A percentile compares a stretch with the other conserved stretches of the same genome.
Conservation (phyloP, 768 basidiomycete species). For the Russula compacta region DNA sequence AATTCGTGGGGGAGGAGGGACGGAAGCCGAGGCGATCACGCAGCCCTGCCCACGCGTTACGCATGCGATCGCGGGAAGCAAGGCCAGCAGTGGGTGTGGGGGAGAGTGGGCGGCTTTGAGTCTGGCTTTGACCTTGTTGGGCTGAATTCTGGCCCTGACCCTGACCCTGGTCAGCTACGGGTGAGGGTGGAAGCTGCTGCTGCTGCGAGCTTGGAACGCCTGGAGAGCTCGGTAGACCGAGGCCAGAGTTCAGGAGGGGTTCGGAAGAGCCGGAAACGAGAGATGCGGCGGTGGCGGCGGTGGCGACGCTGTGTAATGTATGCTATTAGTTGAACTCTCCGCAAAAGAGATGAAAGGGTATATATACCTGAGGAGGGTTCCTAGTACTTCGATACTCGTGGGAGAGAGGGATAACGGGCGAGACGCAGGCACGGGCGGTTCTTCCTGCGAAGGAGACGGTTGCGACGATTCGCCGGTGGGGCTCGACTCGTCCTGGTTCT, state of each 20-base stretch:
- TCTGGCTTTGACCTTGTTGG: background rate
- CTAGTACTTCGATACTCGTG: conserved; percentile 73
- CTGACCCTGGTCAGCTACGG: background rate
- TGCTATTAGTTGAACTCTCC: too few relatives aligned
- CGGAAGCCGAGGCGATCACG: conserved; percentile 55
- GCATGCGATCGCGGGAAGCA: conserved; percentile 35
- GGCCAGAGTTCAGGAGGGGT: conserved; percentile 50
- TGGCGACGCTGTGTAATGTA: conserved; percentile 52
- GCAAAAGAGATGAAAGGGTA: background rate
- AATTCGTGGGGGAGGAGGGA: background rate
- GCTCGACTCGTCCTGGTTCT: conserved; percentile 4
- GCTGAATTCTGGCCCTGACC: background rate
- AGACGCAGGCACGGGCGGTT: conserved; percentile 7
- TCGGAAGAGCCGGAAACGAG: conserved; percentile 66
- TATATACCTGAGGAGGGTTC: conserved; percentile 68
- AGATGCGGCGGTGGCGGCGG: conserved; percentile 87
- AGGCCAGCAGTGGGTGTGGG: conserved; percentile 35
- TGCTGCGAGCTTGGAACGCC: conserved; percentile 13
- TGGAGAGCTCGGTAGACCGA: conserved; percentile 31
- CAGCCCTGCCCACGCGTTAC: conserved; percentile 59
- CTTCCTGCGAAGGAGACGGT: background rate
- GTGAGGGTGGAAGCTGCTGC: background rate
- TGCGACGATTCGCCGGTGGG: background rate
- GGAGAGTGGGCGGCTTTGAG: conserved; percentile 29
- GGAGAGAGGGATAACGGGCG: conserved; percentile 40